Evolutionary conservation across 768 basidiomycete genomes (phyloP).

Genomic region (Coprinopsis sp.): DNA sequence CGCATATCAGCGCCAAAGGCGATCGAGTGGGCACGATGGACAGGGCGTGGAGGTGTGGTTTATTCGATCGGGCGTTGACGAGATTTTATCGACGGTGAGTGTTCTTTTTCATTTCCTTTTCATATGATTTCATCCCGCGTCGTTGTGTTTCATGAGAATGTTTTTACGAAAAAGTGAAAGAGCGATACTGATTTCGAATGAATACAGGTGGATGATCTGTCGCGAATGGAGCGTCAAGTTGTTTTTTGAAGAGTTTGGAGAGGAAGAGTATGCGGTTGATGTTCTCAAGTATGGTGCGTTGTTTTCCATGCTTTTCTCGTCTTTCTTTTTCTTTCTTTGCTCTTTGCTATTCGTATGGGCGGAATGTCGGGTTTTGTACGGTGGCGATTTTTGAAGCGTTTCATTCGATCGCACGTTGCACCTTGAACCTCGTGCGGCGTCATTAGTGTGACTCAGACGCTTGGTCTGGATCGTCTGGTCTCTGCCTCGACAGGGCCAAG

Average conservation of each 20-base stretch:
- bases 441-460: too few relatives aligned
- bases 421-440: too few relatives aligned
- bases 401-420: background rate
- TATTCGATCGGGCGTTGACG: constrained; percentile 39
- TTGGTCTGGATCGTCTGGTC: too few relatives aligned
- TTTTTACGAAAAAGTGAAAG: too few relatives aligned
- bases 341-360: too few relatives aligned
- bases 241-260: constrained; percentile 38
- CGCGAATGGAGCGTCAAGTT: constrained; percentile 32
- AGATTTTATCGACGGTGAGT: constrained; percentile 37
- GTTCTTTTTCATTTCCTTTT: too few relatives aligned
- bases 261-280: constrained; percentile 37
- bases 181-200: too few relatives aligned
- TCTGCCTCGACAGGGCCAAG: too few relatives aligned
- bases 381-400: background rate
- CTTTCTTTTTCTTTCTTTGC: background rate
- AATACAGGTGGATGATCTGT: constrained; percentile 42
- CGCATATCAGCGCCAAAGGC: constrained; percentile 2
- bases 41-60: constrained; percentile 31
- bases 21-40: constrained; percentile 9
- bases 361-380: too few relatives aligned
- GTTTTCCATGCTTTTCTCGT: constrained; percentile 3
- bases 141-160: too few relatives aligned
- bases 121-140: too few relatives aligned
- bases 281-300: constrained; percentile 34